Base-by-base conservation (phyloP, 1,284 basidiomycete genomes). In the Sporisorium iseilematis-ciliati region DNA sequence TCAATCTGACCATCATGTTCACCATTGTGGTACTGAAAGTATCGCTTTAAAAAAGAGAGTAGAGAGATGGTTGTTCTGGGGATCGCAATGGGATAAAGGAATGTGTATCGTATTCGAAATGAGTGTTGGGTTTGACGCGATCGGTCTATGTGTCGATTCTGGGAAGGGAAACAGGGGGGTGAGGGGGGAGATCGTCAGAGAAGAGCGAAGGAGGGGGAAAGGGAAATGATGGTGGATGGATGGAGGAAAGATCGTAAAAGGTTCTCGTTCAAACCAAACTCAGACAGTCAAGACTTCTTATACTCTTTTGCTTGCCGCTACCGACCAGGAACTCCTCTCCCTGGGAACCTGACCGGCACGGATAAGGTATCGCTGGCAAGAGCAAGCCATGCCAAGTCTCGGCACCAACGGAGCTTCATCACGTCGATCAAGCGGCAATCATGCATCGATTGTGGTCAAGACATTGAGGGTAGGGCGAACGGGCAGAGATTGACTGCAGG, bases 1-100 rank as follows among this genome's bases (percentile, higher is more conserved):
- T 68, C 57, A 74, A 48, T 57, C 43, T 64, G 23, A 61, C 21
- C 25, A 21, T 33, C 11, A 68, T 50, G 16, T 62, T 65, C 26
- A 71, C 68, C 68, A 71, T 71, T n/a, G 21, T 60, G 35, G 23
- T 29, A 23, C 2, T 16, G 35, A 14, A 38, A 38, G 12, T 38
- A 4, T 38, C 12, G 35, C 11, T 12, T 38, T 2, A 6, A 38
- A 38, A 14, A 38, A 12, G 35, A 14, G 12, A 14, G 35, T 14
- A 38, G 14, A 38, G 35, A 14, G 35, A 38, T 38, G 16, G 35
- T 3, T 38, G 10, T 12, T 14, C 35, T 16, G 18, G 35, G 20
- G 25, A 40, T 18, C 16, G 16, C 5, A 3, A 18, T 20, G n/a
- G 14, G 41, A 26, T 25, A 57, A 67, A 57, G 7, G 65, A 65